phyloP scores from a whole-genome alignment of 2,329 filamentous ascomycete genomes.

The Ophiostoma sp. region DNA sequence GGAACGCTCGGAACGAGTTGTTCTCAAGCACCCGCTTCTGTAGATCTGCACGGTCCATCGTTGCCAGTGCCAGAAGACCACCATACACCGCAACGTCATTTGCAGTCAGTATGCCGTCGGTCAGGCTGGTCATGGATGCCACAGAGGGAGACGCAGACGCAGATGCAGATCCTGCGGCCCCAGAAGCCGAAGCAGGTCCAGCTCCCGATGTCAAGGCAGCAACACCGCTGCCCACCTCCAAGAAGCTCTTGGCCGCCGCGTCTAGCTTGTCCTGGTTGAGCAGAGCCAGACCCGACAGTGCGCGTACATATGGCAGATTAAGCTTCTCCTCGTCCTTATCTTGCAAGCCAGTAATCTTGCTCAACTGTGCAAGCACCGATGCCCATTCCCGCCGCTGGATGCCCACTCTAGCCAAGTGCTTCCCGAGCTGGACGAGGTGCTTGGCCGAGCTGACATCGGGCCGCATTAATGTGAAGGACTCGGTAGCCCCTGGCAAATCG shows the following conservation, averaged over 20 bases:
- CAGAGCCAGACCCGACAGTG: constrained; percentile 47
- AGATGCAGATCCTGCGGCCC: neutral
- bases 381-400: constrained; percentile 75
- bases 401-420: constrained; percentile 69
- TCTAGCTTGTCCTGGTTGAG: constrained; percentile 43
- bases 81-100: constrained; percentile 94
- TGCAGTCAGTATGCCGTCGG: constrained; percentile 61
- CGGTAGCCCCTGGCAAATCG: constrained; percentile 64
- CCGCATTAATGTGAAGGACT: constrained; percentile 80
- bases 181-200: neutral
- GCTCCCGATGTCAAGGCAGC: neutral
- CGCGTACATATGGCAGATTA: constrained; percentile 47
- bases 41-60: constrained; percentile 74
- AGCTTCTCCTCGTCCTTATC: constrained; percentile 42
- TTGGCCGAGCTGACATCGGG: constrained; percentile 79
- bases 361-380: constrained; percentile 53
- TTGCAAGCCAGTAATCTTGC: constrained; percentile 57
- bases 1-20: constrained; percentile 71
- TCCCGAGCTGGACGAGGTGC: constrained; percentile 76
- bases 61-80: constrained; percentile 80
- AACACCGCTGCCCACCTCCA: constrained; percentile 43
- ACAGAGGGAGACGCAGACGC: neutral
- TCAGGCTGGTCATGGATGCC: constrained; percentile 50
- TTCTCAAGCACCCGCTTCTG: constrained; percentile 75
- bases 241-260: constrained; percentile 67